Conservation (phyloP, 768 basidiomycete species). For the Lactifluus echinatus region DNA sequence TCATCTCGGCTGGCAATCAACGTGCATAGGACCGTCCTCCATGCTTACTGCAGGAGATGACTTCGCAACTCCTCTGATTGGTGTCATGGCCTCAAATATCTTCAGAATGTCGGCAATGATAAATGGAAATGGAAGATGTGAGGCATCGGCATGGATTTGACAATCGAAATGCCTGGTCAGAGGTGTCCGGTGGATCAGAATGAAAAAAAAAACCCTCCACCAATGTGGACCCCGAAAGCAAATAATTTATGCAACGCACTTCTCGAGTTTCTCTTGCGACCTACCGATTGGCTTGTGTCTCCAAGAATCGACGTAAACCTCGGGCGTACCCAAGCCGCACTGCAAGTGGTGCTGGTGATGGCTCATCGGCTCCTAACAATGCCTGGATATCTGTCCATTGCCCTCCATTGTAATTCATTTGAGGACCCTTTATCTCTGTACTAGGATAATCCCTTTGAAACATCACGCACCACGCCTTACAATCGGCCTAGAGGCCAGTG, state of each 20-base stretch:
- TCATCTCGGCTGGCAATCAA: constrained; percentile 49
- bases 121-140: constrained; percentile 40
- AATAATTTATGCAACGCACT: neutral
- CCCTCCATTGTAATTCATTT: too few relatives aligned
- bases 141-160: constrained; percentile 48
- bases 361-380: neutral
- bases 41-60: constrained; percentile 73
- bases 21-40: constrained; percentile 71
- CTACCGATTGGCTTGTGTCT: neutral
- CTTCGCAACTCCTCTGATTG: constrained; percentile 50
- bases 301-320: neutral
- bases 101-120: constrained; percentile 37
- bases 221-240: neutral
- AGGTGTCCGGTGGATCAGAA: neutral
- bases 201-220: neutral
- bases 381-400: neutral
- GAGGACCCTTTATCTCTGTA: too few relatives aligned
- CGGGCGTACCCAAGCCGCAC: neutral
- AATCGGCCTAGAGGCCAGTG: neutral
- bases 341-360: too few relatives aligned
- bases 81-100: constrained; percentile 46
- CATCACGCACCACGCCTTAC: neutral
- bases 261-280: neutral
- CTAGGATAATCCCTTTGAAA: neutral
- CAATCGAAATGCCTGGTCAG: constrained; percentile 28